phyloP scores from a whole-genome alignment of 768 basidiomycete genomes.

The Pulveroboletus frians region DNA sequence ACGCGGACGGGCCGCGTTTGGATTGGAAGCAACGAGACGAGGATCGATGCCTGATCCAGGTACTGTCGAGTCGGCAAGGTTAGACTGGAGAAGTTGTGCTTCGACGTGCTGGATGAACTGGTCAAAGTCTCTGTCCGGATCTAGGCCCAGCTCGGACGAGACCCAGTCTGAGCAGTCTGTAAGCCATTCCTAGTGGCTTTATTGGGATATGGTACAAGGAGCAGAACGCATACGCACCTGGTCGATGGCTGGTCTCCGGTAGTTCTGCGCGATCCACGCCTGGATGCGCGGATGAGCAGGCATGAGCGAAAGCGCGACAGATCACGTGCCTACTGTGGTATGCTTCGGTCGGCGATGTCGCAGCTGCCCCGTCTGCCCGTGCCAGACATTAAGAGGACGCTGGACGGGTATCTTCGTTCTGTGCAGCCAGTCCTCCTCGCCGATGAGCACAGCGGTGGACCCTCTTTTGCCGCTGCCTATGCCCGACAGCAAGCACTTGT shows the following conservation, averaged over 20 bases:
- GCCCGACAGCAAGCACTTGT: conserved; percentile 21
- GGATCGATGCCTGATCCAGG: conserved; percentile 58
- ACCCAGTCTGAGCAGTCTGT: conserved; percentile 68
- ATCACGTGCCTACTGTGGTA: conserved; percentile 10
- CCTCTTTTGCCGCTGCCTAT: conserved; percentile 35
- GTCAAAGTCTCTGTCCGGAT: conserved; percentile 44
- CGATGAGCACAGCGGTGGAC: conserved; percentile 55
- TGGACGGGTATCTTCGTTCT: conserved; percentile 74
- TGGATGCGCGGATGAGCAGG: conserved; percentile 30
- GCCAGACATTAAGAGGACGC: conserved; percentile 67
- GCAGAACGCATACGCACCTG: conserved; percentile 36
- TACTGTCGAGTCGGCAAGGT: conserved; percentile 66
- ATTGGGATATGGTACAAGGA: background rate
- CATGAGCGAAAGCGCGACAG: conserved; percentile 13
- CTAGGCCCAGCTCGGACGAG: conserved; percentile 40
- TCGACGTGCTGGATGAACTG: conserved; percentile 54
- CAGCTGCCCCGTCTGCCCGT: conserved; percentile 72
- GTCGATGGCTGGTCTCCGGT: conserved; percentile 61
- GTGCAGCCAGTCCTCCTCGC: conserved; percentile 77
- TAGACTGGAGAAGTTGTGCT: conserved; percentile 65
- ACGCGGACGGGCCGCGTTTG: conserved; percentile 5
- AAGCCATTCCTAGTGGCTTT: conserved; percentile 61
- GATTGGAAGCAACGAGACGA: conserved; percentile 12
- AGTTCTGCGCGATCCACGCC: conserved; percentile 51
- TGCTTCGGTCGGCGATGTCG: conserved; percentile 20